Base-by-base conservation (phyloP, 257 asterid genomes). In the Capsicum chinense region DNA sequence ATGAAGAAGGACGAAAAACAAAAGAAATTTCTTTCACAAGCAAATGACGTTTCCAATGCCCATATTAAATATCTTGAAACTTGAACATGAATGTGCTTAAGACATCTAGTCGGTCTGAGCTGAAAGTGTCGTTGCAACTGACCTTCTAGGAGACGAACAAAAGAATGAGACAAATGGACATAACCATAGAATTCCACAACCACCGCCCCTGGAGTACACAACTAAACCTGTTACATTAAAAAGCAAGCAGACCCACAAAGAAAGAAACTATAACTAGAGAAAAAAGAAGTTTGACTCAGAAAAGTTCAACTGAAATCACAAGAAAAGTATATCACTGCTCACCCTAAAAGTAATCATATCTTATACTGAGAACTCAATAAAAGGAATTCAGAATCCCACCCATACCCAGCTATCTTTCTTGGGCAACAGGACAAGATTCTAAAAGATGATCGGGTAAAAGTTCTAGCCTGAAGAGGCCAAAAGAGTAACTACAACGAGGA, bases 101-200 rank as follows among this genome's bases (percentile, higher is more conserved):
- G 79, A 44, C 9, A 47, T 44, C 57, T 44, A 16, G 17, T 71
- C 3, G 10, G 17, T 47, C 58, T 70, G 57, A 71, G n/a, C 79
- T 16, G 79, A 71, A 44, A 71, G 9, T 44, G 57, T 9, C 79
- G 1, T 9, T n/a, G 79, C 79, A 70, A 70, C 44, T 44, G 56
- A 42, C 13, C 56, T 70, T 70, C 16, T 44, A 70, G 56, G 56
- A 10, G 2, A 42, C 2, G 16, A 44, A 17, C 37, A 70, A 10
- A 70, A 70, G 8, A 17, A 44, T 14, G 37, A 71, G 79, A 47
- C 37, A 71, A 71, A 44, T 42, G 79, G 79, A 71, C 79, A 71
- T 2, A 33, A 9, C 79, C 37, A 44, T 4, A 71, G 9, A 44
- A 9, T 17, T 71, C 9, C 17, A 71, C 35, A 42, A 17, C 79